These are phyloP conservation scores for Xylariaceae sp. DNA, from an alignment of 2,329 filamentous ascomycete species.

Conservation along the genomic window DNA sequence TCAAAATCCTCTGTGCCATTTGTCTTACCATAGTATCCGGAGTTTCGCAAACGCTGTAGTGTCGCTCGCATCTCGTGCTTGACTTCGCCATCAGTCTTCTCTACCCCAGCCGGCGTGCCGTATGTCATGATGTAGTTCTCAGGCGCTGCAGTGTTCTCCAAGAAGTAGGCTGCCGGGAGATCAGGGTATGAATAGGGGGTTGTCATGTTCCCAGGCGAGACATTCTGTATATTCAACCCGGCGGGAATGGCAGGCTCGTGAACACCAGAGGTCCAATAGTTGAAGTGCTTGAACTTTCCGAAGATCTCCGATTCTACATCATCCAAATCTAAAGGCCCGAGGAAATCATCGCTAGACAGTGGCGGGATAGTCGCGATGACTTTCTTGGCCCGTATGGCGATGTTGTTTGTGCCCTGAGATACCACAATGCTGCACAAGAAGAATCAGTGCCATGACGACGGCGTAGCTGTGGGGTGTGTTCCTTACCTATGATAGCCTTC, in stretches of 20 bases:
- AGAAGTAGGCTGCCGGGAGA: neutral
- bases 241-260: neutral
- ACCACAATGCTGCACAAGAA: neutral
- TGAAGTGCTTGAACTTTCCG: neutral
- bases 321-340: neutral
- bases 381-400: neutral
- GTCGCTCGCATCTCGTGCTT: neutral
- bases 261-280: neutral
- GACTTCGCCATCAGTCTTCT: constrained; percentile 12
- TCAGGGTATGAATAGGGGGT: neutral
- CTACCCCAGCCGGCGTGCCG: constrained; percentile 3
- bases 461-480: neutral
- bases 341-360: neutral
- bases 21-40: neutral
- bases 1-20: neutral
- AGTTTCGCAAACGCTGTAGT: neutral
- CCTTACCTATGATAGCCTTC: neutral
- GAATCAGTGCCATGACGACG: neutral
- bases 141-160: neutral
- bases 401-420: neutral
- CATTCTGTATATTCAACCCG: neutral
- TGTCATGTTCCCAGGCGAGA: neutral
- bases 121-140: neutral
- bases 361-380: neutral
- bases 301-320: neutral